A percentile compares a stretch with the other conserved stretches of the same genome.
Evolutionary conservation across 2,329 filamentous ascomycete species (phyloP).

Genomic region (Trichoderma asperellum): DNA sequence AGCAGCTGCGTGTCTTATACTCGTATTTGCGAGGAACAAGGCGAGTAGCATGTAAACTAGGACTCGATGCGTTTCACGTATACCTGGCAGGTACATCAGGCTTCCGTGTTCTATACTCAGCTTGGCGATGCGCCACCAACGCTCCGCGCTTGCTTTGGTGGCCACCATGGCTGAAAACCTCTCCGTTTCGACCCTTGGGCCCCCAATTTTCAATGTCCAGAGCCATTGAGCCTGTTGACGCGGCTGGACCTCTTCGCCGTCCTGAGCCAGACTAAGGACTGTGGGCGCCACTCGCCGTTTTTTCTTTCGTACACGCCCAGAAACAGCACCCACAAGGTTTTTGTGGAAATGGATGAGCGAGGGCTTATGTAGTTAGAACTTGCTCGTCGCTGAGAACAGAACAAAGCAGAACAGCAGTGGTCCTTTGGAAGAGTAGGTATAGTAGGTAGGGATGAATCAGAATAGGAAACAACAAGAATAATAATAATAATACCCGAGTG

Average conservation of each 20-base stretch:
- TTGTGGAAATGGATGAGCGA: background rate
- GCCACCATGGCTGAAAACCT: background rate
- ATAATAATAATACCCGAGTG: constrained; percentile 8
- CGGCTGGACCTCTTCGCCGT: constrained; percentile 5
- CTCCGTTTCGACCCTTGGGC: background rate
- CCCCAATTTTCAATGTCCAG: constrained; percentile 13
- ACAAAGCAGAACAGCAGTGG: background rate
- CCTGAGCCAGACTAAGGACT: constrained; percentile 7
- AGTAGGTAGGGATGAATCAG: background rate
- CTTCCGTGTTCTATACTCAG: background rate
- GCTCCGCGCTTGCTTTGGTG: constrained; percentile 4
- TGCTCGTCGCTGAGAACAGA: constrained; percentile 11
- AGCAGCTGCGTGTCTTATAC: background rate
- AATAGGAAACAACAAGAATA: background rate
- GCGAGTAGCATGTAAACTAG: background rate
- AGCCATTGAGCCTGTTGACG: background rate
- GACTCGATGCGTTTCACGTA: background rate
- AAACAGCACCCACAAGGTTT: constrained; percentile 9
- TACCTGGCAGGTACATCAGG: constrained; percentile 17
- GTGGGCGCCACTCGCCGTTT: background rate
- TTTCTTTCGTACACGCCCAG: constrained; percentile 18
- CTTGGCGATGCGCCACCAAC: constrained; percentile 28
- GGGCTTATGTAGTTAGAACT: background rate
- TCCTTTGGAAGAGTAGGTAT: background rate
- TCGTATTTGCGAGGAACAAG: background rate